These are phyloP conservation scores for Colletotrichum tamarilloi DNA, from an alignment of 2,329 filamentous ascomycete genomes.

Conservation along the genomic window DNA sequence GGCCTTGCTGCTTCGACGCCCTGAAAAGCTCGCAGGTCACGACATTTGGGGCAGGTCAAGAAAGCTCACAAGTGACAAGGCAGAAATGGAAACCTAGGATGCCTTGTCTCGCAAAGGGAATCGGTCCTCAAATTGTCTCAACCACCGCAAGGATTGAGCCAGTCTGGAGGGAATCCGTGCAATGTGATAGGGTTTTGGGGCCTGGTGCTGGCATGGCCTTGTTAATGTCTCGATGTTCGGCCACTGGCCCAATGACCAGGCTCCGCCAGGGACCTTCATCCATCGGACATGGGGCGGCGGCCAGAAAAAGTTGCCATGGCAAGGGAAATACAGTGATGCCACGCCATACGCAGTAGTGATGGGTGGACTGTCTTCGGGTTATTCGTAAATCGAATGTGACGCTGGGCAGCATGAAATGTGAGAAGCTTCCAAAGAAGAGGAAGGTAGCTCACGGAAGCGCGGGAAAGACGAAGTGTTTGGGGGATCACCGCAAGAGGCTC, in stretches of 20 bases:
- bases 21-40: not conserved
- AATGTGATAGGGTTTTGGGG: conserved; percentile 18
- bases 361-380: too few relatives aligned
- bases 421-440: not conserved
- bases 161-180: not conserved
- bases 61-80: not conserved
- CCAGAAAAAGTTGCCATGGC: not conserved
- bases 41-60: not conserved
- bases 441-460: not conserved
- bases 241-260: conserved; percentile 10
- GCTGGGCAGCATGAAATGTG: not conserved
- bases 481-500: not conserved
- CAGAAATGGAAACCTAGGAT: not conserved
- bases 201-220: conserved; percentile 8
- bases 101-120: not conserved
- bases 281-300: not conserved
- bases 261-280: not conserved
- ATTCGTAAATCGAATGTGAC: not conserved
- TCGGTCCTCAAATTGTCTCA: conserved; percentile 8
- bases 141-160: conserved; percentile 6
- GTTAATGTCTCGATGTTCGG: not conserved
- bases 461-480: not conserved
- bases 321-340: not conserved
- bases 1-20: not conserved
- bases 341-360: not conserved